Evolutionary conservation across 805 yeast genomes (phyloP), one percentile per base, ranked within the genome.

Genomic region (Nakazawaea ishiwadae): DNA sequence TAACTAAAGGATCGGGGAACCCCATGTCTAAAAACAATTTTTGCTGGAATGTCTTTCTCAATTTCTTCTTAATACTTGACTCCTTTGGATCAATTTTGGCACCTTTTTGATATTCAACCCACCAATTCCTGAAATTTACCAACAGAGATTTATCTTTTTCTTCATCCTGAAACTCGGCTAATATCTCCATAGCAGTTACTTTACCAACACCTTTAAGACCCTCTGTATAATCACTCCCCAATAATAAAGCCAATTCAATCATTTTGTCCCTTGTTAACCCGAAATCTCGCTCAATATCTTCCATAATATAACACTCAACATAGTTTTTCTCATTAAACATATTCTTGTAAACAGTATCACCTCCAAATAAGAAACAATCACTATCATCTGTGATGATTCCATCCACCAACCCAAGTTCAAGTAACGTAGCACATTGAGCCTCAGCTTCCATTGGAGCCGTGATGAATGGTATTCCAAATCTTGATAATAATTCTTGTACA

Each of bases 401-500:
- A 60, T 93, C 98, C 4, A 91, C 96, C 15, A 93, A 65, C 0
- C 74, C 77, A 17, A 89, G 59, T n/a, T 60, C 55, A 30, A 78
- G 60, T 5, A 93, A 62, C 49, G 83, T 86, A 0, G 96, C 96
- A 63, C 99, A 93, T 55, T 93, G 99, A 0, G 99, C 98, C 63
- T 93, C 99, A 1, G 99, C 99, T 62, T 93, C 99, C 90, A 88
- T 88, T 1, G 99, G 99, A 0, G 99, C 97, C 0, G 96, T 86
- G 8, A 93, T 74, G 50, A 78, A 93, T 0, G 99, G 99, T 4
- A 93, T 84, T 1, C 99, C 99, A 68, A 93, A 93, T 40, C 91
- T 63, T 21, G 84, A 75, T 7, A 93, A 66, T 31, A 93, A 66
- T 48, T 89, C 96, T 61, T 93, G 96, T 15, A 95, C 93, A 55